These are phyloP conservation scores for Pseudogymnoascus sp. DNA, from an alignment of 2,329 filamentous ascomycete genomes.

Conservation along the genomic window DNA sequence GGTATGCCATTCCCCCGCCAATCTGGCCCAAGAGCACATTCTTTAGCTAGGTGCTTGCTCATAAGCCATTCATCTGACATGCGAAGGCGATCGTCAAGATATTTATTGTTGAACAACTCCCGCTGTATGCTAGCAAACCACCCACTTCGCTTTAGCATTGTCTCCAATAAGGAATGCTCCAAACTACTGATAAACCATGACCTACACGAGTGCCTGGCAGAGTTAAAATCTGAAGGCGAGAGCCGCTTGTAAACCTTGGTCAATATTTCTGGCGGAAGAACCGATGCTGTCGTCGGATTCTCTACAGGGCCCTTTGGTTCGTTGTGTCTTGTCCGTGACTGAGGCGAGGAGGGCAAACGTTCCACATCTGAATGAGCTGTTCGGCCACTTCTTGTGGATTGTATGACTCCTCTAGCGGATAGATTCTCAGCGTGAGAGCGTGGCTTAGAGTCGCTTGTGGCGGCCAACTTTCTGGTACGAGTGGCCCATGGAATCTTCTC, in stretches of 20 bases:
- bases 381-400: neutral
- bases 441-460: neutral
- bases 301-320: neutral
- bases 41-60: constrained; percentile 36
- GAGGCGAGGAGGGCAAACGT: neutral
- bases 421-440: neutral
- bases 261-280: constrained; percentile 29
- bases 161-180: constrained; percentile 38
- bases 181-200: constrained; percentile 51
- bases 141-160: constrained; percentile 47
- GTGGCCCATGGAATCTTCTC: neutral
- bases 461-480: neutral
- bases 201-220: constrained; percentile 50
- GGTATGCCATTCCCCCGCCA: constrained; percentile 24
- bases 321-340: neutral
- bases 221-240: constrained; percentile 41
- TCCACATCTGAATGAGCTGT: neutral
- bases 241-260: constrained; percentile 30
- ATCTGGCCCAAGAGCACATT: constrained; percentile 30
- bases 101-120: constrained; percentile 22
- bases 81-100: constrained; percentile 11
- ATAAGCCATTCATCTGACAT: constrained; percentile 26
- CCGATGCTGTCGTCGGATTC: neutral
- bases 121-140: constrained; percentile 38
- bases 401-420: neutral